Percentiles rank a stretch among this genome's conserved stretches.
phyloP scores from a whole-genome alignment of 2,329 filamentous ascomycete species.

The Alternaria incomplexa region DNA sequence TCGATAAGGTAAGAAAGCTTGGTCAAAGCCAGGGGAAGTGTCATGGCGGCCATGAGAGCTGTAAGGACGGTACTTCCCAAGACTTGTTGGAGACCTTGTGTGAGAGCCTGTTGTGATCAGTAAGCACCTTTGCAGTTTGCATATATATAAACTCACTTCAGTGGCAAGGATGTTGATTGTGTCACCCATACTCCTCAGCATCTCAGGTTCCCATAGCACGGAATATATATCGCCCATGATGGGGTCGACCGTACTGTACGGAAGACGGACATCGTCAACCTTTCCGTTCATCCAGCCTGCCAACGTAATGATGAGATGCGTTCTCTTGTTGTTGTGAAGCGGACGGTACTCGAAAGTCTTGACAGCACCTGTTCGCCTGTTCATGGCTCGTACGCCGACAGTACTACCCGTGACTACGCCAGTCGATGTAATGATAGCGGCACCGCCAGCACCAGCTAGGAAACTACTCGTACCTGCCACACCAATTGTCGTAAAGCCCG shows the following conservation, averaged over 20 bases:
- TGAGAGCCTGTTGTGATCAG: slow-evolving; percentile 73
- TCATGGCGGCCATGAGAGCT: slow-evolving; percentile 88
- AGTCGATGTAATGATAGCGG: slow-evolving; percentile 89
- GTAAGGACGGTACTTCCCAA: slow-evolving; percentile 88
- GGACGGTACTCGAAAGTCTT: slow-evolving; percentile 97
- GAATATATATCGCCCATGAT: slow-evolving; percentile 99
- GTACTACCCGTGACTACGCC: slow-evolving; percentile 85
- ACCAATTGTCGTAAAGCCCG: slow-evolving; percentile 93
- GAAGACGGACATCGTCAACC: slow-evolving; percentile 92
- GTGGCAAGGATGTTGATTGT: slow-evolving; percentile 98
- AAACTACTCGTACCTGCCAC: slow-evolving; percentile 88
- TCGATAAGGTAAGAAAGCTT: slow-evolving; percentile 97
- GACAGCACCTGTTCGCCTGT: slow-evolving; percentile 86
- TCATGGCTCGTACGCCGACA: slow-evolving; percentile 85
- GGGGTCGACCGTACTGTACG: slow-evolving; percentile 94
- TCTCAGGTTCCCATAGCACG: slow-evolving; percentile 95
- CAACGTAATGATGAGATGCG: slow-evolving; percentile 93
- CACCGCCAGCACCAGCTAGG: slow-evolving; percentile 87
- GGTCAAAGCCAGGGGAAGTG: slow-evolving; percentile 88
- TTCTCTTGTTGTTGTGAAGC: slow-evolving; percentile 95
- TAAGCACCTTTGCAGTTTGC: slow-evolving; percentile 26
- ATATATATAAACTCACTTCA: slow-evolving; percentile 66
- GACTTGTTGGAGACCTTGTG: slow-evolving; percentile 94
- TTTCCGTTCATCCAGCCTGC: slow-evolving; percentile 99
- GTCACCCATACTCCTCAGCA: slow-evolving; percentile 96